These are phyloP conservation scores for Monilinia laxa DNA, from an alignment of 2,329 filamentous ascomycete genomes.

Conservation along the genomic window DNA sequence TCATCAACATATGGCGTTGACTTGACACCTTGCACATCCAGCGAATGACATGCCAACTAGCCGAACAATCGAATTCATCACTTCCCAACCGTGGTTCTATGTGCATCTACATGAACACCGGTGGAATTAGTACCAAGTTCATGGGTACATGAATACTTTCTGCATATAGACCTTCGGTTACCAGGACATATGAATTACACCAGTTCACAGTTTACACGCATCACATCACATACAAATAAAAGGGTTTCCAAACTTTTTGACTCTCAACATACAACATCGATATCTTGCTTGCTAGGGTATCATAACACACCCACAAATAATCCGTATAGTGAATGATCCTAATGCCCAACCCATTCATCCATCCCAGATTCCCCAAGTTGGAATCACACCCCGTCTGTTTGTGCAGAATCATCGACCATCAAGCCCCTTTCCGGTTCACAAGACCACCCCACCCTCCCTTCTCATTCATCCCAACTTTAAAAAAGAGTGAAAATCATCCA, in stretches of 20 bases:
- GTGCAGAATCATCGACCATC: slow-evolving; percentile 8
- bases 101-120: too few relatives aligned
- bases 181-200: too few relatives aligned
- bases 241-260: not conserved
- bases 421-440: slow-evolving; percentile 8
- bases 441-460: not conserved
- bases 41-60: too few relatives aligned
- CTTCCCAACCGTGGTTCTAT: too few relatives aligned
- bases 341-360: slow-evolving; percentile 10
- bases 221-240: not conserved
- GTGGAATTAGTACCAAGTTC: too few relatives aligned
- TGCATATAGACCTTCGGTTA: too few relatives aligned
- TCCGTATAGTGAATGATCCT: slow-evolving; percentile 6
- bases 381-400: not conserved
- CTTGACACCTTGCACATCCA: too few relatives aligned
- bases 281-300: slow-evolving; percentile 14
- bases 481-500: slow-evolving; percentile 18
- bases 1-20: too few relatives aligned
- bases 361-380: slow-evolving; percentile 12
- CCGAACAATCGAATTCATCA: too few relatives aligned
- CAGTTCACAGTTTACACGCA: not conserved
- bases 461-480: slow-evolving; percentile 5
- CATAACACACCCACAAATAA: slow-evolving; percentile 23
- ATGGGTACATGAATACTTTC: not conserved
- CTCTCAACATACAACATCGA: slow-evolving; percentile 1